Conservation (phyloP, 2,329 filamentous ascomycete genomes). For the Blastomyces emzantsi region DNA sequence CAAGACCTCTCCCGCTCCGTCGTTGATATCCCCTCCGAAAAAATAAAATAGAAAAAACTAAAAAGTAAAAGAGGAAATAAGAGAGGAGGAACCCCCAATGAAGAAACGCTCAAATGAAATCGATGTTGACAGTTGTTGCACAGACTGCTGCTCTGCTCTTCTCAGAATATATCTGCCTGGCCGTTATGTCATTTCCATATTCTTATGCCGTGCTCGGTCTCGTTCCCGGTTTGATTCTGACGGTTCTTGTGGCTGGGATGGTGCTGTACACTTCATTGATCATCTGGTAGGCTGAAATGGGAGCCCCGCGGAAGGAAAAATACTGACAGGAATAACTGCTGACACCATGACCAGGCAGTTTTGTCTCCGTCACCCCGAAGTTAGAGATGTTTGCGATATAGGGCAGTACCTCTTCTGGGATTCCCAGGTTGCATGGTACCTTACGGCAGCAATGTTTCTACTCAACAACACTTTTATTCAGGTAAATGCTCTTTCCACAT, state of each 20-base stretch:
- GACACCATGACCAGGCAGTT: slow-evolving; percentile 58
- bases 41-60: not conserved
- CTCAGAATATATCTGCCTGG: slow-evolving; percentile 88
- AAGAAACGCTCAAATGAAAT: not conserved
- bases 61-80: not conserved
- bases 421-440: slow-evolving; percentile 60
- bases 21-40: not conserved
- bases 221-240: slow-evolving; percentile 77
- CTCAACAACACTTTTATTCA: slow-evolving; percentile 92
- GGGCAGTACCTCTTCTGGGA: slow-evolving; percentile 93
- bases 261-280: slow-evolving; percentile 76
- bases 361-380: slow-evolving; percentile 80
- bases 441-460: slow-evolving; percentile 76
- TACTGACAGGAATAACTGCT: slow-evolving; percentile 5
- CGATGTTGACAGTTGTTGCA: not conserved
- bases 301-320: slow-evolving; percentile 2
- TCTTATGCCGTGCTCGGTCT: slow-evolving; percentile 82
- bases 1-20: not conserved
- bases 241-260: slow-evolving; percentile 63
- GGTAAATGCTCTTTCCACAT: slow-evolving; percentile 30
- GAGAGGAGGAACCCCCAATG: too few relatives aligned
- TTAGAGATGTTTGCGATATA: slow-evolving; percentile 88
- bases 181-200: slow-evolving; percentile 93
- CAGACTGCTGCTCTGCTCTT: slow-evolving; percentile 78
- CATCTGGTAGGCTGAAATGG: slow-evolving; percentile 43